Conservation (phyloP, 192 early-diverging fungal species). For the Entomortierella parvispora region DNA sequence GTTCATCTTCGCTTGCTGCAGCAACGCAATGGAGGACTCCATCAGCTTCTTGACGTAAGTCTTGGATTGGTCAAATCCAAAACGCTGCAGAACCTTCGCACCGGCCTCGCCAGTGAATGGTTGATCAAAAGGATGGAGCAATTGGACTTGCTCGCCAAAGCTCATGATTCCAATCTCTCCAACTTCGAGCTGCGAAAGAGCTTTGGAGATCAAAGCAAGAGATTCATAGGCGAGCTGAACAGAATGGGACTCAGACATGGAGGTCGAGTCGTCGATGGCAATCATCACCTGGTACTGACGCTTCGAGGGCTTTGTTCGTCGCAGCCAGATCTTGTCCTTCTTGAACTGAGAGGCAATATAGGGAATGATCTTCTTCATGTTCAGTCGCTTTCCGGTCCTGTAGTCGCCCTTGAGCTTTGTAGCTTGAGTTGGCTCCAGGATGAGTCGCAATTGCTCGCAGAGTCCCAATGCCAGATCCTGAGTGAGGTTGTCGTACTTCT, state of each 20-base stretch:
- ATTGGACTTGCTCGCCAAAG: conserved; percentile 88
- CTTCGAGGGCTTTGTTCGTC: conserved; percentile 95
- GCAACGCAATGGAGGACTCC: conserved; percentile 82
- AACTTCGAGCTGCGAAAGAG: conserved; percentile 93
- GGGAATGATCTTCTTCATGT: conserved; percentile 99
- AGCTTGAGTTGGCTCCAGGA: conserved; percentile 96
- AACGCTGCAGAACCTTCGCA: conserved; percentile 87
- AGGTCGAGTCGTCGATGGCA: conserved; percentile 96
- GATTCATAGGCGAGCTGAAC: conserved; percentile 97
- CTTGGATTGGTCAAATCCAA: conserved; percentile 90
- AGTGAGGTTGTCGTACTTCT: conserved; percentile 88
- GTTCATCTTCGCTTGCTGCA: conserved; percentile 75
- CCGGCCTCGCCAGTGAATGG: conserved; percentile 92
- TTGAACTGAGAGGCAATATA: conserved; percentile 99
- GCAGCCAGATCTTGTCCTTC: conserved; percentile 99
- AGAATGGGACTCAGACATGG: conserved; percentile 90
- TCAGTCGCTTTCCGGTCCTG: conserved; percentile 96
- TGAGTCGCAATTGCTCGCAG: conserved; percentile 95
- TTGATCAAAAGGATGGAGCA: conserved; percentile 96
- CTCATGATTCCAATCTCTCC: conserved; percentile 91
- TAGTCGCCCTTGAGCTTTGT: conserved; percentile 98
- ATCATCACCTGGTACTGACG: conserved; percentile 99
- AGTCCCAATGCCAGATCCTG: conserved; percentile 90
- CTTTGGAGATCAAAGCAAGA: conserved; percentile 90
- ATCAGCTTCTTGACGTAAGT: conserved; percentile 91